These are phyloP conservation scores for Acanthamoeba royreba DNA, from an alignment of 208 protist species.

Conservation along the genomic window DNA sequence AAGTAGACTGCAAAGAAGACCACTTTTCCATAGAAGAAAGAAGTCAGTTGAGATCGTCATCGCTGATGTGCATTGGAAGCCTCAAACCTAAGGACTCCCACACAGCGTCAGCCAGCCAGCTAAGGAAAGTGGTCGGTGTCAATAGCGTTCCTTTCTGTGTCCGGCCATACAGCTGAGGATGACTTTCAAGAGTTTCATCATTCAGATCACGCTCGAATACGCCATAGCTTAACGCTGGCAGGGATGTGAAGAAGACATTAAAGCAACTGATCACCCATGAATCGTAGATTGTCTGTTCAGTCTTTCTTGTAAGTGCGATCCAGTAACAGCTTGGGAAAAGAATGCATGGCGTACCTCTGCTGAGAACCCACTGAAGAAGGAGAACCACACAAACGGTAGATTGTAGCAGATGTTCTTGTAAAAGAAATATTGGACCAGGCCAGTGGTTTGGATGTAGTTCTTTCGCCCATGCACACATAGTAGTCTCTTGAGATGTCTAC, in stretches of 20 bases:
- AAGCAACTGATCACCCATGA: not conserved
- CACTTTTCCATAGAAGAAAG: too few relatives aligned
- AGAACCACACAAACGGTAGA: constrained; percentile 90
- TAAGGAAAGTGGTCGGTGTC: not conserved
- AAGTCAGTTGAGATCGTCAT: too few relatives aligned
- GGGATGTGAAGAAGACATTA: not conserved
- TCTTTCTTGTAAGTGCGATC: too few relatives aligned
- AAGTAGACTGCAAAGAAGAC: not conserved
- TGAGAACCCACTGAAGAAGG: constrained; percentile 87
- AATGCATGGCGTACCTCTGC: constrained; percentile 72
- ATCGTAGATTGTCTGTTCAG: not conserved
- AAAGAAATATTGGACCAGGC: constrained; percentile 90
- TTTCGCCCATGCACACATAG: constrained; percentile 86
- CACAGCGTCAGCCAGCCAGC: not conserved
- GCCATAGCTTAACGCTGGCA: not conserved
- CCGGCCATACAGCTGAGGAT: not conserved
- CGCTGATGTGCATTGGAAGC: not conserved
- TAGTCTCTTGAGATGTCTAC: constrained; percentile 84
- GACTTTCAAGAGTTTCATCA: not conserved
- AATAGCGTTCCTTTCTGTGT: not conserved
- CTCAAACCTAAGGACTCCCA: not conserved
- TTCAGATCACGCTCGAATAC: not conserved
- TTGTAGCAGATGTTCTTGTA: constrained; percentile 87
- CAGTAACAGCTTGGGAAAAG: too few relatives aligned
- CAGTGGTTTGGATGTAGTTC: constrained; percentile 85